Conservation (phyloP, 2,329 filamentous ascomycete species). For the Colletotrichum eremochloae region DNA sequence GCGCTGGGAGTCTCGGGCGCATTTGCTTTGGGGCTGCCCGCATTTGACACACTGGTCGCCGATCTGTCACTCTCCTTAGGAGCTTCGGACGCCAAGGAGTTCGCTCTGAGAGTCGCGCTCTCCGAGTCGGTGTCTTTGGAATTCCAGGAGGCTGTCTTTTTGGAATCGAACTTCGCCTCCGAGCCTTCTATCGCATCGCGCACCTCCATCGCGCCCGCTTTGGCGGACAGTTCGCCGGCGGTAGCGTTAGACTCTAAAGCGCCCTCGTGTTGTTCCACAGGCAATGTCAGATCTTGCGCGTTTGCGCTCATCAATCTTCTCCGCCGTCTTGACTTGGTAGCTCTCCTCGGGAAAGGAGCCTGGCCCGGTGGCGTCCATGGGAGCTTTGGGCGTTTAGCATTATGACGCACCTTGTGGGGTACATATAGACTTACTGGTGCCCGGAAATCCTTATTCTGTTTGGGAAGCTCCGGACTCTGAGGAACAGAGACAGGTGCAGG, state of each 20-base stretch:
- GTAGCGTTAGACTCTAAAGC: slow-evolving; percentile 37
- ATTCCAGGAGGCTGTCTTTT: slow-evolving; percentile 16
- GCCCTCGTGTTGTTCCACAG: slow-evolving; percentile 55
- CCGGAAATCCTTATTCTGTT: slow-evolving; percentile 54
- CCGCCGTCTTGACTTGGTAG: slow-evolving; percentile 50
- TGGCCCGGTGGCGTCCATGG: slow-evolving; percentile 70
- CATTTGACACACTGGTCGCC: slow-evolving; percentile 16
- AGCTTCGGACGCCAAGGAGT: slow-evolving; percentile 22
- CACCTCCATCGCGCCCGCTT: slow-evolving; percentile 41
- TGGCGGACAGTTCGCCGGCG: slow-evolving; percentile 43
- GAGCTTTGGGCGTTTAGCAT: slow-evolving; percentile 55
- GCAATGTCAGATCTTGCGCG: slow-evolving; percentile 58
- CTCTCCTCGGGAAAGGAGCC: slow-evolving; percentile 61
- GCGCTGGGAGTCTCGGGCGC: slow-evolving; percentile 41
- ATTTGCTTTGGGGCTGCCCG: slow-evolving; percentile 26
- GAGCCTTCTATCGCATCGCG: slow-evolving; percentile 13
- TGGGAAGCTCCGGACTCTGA: slow-evolving; percentile 40
- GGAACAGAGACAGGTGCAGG: background rate
- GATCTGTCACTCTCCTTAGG: slow-evolving; percentile 29
- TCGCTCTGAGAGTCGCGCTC: slow-evolving; percentile 20
- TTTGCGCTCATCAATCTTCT: slow-evolving; percentile 57
- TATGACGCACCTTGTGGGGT: background rate
- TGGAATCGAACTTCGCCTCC: slow-evolving; percentile 46
- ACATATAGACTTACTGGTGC: slow-evolving; percentile 63
- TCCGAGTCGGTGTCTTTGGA: slow-evolving; percentile 29